Percentiles rank a stretch among this genome's conserved stretches.
phyloP scores from a whole-genome alignment of 257 asterid genomes.

The Rhazya stricta region DNA sequence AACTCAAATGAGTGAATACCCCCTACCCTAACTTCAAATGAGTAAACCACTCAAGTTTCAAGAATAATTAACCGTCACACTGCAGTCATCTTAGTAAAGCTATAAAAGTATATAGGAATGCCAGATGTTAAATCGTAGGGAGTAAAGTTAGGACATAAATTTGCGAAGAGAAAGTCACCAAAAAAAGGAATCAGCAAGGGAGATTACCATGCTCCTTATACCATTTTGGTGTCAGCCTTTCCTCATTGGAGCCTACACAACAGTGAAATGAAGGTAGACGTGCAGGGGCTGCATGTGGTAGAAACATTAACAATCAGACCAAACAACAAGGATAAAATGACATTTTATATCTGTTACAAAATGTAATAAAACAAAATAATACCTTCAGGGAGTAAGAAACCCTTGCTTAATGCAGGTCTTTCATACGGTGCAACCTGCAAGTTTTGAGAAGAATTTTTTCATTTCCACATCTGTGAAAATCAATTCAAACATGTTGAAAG shows the following conservation, averaged over 20 bases:
- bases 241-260: constrained; percentile 77
- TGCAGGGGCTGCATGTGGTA: constrained; percentile 54
- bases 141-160: not conserved
- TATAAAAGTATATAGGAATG: not conserved
- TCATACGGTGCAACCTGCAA: constrained; percentile 90
- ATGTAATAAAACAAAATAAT: constrained; percentile 15
- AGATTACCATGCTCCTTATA: constrained; percentile 69
- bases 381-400: constrained; percentile 91
- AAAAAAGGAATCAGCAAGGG: not conserved
- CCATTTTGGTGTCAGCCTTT: constrained; percentile 68
- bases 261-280: constrained; percentile 82
- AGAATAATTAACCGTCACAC: not conserved
- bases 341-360: not conserved
- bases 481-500: not conserved
- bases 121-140: not conserved
- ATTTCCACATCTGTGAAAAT: not conserved
- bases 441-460: constrained; percentile 11
- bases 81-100: not conserved
- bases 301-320: constrained; percentile 15
- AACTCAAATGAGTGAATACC: too few relatives aligned
- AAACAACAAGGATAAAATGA: not conserved
- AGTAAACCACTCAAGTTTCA: too few relatives aligned
- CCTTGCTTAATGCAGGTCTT: constrained; percentile 92
- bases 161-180: not conserved
- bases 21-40: too few relatives aligned